Base-by-base conservation (phyloP, 495 filamentous ascomycete genomes). In the Pyrenopolyporus hunteri region DNA sequence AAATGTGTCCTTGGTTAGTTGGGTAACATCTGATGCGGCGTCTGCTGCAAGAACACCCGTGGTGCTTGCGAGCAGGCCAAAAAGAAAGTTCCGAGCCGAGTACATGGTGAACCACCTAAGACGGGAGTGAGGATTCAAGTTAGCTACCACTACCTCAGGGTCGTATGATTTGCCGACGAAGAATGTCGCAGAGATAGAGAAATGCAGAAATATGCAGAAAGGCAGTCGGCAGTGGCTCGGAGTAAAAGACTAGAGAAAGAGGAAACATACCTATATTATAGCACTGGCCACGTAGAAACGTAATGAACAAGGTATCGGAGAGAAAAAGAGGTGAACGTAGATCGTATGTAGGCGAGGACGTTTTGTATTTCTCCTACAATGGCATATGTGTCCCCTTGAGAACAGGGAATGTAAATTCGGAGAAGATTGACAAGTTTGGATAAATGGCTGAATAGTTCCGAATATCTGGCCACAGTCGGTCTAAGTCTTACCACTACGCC, bases 1-100 rank as follows among this genome's bases (percentile, higher is more conserved):
- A 69, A 98, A 98, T 36, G 84, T 92, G 66, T 94, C 92, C 74
- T 84, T 89, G 73, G 86, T 93, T 55, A 99, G 78, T 28, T 90
- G 83, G 59, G 87, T 78, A 35, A 98, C 94, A 72, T 98, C 90
- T 25, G 90, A 93, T 6, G 66, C 69, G 14, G 66, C 68, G 26
- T 81, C 81, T 9, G 81, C 81, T 28, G 80, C 77, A 50, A 79
- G 78, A 23, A 83, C 81, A 16, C 82, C 75, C 36, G 89, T 89
- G 52, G 87, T 87, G 53, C 83, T 82, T 20, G 85, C 70, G 51
- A 90, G 80, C 73, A 90, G 76, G 72, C 82, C 82, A 62, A 67
- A 57, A 43, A 62, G 40, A 48, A 71, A 58, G 76, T 81, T 67
- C 73, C 71, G 67, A 84, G 82, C 47, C 77, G 82, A 63, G 55